Percentiles rank a stretch among this genome's conserved stretches.
phyloP scores from a whole-genome alignment of 2,329 filamentous ascomycete genomes.

The Coniochaeta hoffmannii region DNA sequence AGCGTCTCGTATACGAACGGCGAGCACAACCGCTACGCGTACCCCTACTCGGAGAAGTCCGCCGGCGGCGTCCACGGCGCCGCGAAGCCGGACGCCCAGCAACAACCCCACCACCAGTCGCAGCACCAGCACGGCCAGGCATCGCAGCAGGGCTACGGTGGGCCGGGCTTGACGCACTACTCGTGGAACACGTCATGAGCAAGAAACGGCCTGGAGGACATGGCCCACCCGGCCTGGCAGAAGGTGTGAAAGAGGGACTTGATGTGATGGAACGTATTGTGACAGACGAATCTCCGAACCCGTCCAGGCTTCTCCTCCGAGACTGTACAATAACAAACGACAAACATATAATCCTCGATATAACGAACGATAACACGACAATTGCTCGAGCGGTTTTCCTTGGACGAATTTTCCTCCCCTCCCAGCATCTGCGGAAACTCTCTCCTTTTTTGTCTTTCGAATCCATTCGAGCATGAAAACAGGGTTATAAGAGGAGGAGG shows the following conservation, averaged over 20 bases:
- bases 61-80: conserved; percentile 16
- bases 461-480: not conserved
- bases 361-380: not conserved
- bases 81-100: conserved; percentile 25
- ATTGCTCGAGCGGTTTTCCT: not conserved
- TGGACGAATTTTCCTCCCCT: not conserved
- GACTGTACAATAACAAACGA: not conserved
- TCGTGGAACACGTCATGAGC: conserved; percentile 47
- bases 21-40: conserved; percentile 41
- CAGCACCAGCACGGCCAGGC: conserved; percentile 9
- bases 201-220: not conserved
- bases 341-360: not conserved
- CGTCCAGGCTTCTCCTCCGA: not conserved
- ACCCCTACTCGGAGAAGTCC: conserved; percentile 40
- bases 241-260: not conserved
- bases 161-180: conserved; percentile 43
- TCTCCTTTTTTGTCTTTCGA: not conserved
- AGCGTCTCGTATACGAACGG: conserved; percentile 36
- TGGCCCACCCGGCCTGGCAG: not conserved
- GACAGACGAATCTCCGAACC: not conserved
- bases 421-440: not conserved
- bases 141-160: conserved; percentile 23
- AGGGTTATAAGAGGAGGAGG: not conserved
- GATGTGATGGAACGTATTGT: no score
- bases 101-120: conserved; percentile 28